These are phyloP conservation scores for Amylocystis lapponica DNA, from an alignment of 768 basidiomycete genomes.

Conservation along the genomic window DNA sequence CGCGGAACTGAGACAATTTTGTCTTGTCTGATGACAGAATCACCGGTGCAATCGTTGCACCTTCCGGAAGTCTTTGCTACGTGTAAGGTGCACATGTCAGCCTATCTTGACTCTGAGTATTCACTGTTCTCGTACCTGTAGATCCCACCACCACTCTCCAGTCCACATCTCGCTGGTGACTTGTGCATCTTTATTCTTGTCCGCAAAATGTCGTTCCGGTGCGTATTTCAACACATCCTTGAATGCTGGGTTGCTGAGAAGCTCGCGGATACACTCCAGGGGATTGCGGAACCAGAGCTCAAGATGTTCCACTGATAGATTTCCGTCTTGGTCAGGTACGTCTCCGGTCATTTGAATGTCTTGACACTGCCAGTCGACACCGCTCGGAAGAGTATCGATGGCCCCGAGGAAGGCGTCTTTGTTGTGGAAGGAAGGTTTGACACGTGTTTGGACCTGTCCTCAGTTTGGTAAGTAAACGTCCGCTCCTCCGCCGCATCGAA, in stretches of 20 bases:
- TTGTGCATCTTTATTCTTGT: slow-evolving; percentile 13
- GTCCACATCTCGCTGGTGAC: slow-evolving; percentile 19
- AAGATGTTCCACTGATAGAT: slow-evolving; percentile 8
- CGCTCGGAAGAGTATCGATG: slow-evolving; percentile 16
- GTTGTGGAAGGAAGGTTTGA: slow-evolving; percentile 3
- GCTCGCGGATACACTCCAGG: slow-evolving; percentile 28
- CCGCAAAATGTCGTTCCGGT: slow-evolving; percentile 7
- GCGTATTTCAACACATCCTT: slow-evolving; percentile 22
- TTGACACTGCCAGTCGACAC: slow-evolving; percentile 20
- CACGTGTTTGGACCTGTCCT: slow-evolving; percentile 5
- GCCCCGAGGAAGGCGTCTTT: slow-evolving; percentile 13
- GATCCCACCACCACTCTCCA: slow-evolving; percentile 22
- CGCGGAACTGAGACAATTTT: too few relatives aligned
- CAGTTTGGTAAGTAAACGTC: too few relatives aligned
- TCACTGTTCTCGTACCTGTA: too few relatives aligned
- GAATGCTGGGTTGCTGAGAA: slow-evolving; percentile 27
- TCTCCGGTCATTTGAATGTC: slow-evolving; percentile 17
- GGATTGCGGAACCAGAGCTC: slow-evolving; percentile 21
- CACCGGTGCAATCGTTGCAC: too few relatives aligned
- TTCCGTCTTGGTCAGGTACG: slow-evolving; percentile 5
- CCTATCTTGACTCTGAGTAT: too few relatives aligned
- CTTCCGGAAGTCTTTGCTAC: slow-evolving; percentile 27
- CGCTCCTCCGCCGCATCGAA: too few relatives aligned
- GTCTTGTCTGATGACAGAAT: too few relatives aligned
- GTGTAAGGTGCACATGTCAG: slow-evolving; percentile 20